Percentiles rank a stretch among this genome's conserved stretches.
Evolutionary conservation across 805 yeast genomes (phyloP).

Genomic region (Ogataea degrootiae): DNA sequence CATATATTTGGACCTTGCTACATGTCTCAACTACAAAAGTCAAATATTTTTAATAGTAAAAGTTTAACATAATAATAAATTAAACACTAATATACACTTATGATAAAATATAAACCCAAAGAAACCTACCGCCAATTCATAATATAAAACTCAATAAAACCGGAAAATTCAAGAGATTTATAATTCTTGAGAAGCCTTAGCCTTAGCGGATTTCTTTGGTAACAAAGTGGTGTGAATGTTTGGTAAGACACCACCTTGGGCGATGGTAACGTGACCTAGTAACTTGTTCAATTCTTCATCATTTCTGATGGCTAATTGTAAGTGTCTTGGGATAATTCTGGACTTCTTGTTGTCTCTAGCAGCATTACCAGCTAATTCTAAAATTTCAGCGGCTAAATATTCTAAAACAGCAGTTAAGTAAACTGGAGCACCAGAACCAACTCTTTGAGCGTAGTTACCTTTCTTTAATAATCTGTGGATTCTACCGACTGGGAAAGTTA

Average conservation of each 20-base stretch:
- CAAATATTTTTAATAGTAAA: background rate
- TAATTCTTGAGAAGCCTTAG: conserved; percentile 56
- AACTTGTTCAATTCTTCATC: conserved; percentile 98
- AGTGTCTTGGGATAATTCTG: conserved; percentile 98
- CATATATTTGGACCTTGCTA: too few relatives aligned
- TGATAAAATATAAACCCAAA: conserved; percentile 10
- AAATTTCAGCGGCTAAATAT: conserved; percentile 95
- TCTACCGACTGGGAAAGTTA: conserved; percentile 99
- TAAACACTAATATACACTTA: conserved; percentile 27
- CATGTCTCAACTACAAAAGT: background rate
- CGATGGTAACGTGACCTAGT: conserved; percentile 88
- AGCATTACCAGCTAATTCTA: conserved; percentile 98
- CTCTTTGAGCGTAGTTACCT: conserved; percentile 97
- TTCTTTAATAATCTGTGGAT: conserved; percentile 94
- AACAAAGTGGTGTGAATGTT: conserved; percentile 91
- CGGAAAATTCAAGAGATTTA: conserved; percentile 25
- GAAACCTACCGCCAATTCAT: conserved; percentile 10
- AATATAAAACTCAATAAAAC: conserved; percentile 3
- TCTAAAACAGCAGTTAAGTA: conserved; percentile 96
- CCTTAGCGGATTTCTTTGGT: conserved; percentile 52
- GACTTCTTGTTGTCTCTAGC: conserved; percentile 98
- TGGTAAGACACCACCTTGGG: conserved; percentile 99
- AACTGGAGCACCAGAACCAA: conserved; percentile 99
- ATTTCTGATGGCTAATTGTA: conserved; percentile 97
- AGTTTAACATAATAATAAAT: conserved; percentile 12